Evolutionary conservation across 2,329 filamentous ascomycete genomes (phyloP).

Genomic region (Hymenoscyphus infarciens): DNA sequence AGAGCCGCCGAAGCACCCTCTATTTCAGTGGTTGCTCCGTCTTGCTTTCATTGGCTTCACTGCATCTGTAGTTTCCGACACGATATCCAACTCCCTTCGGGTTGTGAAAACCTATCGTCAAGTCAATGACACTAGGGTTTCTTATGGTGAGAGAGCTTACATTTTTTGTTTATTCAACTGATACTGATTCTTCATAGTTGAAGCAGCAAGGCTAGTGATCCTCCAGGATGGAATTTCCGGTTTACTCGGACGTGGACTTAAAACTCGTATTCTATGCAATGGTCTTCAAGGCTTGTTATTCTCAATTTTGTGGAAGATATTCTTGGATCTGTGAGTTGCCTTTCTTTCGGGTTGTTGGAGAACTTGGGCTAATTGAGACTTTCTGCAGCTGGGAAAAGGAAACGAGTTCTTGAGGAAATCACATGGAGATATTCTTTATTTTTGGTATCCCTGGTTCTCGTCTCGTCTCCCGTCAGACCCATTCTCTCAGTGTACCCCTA

Average conservation of each 20-base stretch:
- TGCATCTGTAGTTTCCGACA: slow-evolving; percentile 45
- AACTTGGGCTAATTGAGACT: neutral
- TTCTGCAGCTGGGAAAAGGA: neutral
- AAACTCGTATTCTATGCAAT: slow-evolving; percentile 47
- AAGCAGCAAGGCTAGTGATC: slow-evolving; percentile 42
- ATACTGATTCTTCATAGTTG: slow-evolving; percentile 31
- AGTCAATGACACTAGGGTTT: slow-evolving; percentile 46
- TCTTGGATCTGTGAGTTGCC: slow-evolving; percentile 43
- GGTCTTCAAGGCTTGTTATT: slow-evolving; percentile 46
- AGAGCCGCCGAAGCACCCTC: slow-evolving; percentile 40
- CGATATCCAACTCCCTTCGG: slow-evolving; percentile 45
- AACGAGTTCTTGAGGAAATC: neutral
- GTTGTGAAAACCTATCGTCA: slow-evolving; percentile 49
- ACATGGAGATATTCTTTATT: no score
- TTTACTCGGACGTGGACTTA: slow-evolving; percentile 44
- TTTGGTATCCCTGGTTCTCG: no score
- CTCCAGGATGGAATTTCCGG: slow-evolving; percentile 42
- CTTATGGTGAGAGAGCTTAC: no score
- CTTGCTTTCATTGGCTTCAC: slow-evolving; percentile 44
- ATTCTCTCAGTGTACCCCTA: no score
- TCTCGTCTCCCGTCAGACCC: no score
- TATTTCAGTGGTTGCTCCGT: slow-evolving; percentile 43
- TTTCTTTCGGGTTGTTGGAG: neutral
- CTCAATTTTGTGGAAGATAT: slow-evolving; percentile 48
- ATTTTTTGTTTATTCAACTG: no score